Evolutionary conservation across 306 rosid genomes (phyloP), one percentile per base, ranked within the genome.

Genomic region (Bauhinia variegata): DNA sequence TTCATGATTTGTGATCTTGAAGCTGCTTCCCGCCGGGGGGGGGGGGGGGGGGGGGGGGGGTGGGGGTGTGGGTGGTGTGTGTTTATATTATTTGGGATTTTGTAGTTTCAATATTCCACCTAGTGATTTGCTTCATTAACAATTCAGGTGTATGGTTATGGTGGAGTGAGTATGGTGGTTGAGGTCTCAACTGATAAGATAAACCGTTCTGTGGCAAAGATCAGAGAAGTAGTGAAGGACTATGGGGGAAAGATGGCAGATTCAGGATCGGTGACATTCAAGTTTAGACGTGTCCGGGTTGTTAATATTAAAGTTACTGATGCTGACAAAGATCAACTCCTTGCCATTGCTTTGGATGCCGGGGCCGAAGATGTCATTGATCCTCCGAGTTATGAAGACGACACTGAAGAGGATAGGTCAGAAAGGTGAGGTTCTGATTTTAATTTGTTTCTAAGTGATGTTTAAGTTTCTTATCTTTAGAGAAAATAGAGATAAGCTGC

Each of bases 171-270:
- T 85, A 87, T 92, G 61, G 96, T 89, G 18, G 87, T 92, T 64
- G 96, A 93, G 83, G 98, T 87, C 67, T 83, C 88, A 65, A 89
- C 98, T 16, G 98, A 93, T 77, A 86, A 89, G 73, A 71, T 88
- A 75, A 78, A 82, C 58, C 89, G 97, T 39, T 89, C 97, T 13
- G 88, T 93, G 80, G 91, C 95, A 54, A 78, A 79, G 33, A 79
- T 89, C 41, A 88, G 97, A 71, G 97, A 93, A 65, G 93, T 93
- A 63, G 68, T 89, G 80, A 88, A 62, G 81, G 89, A 93, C 73
- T 86, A 65, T 60, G 98, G 97, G n/a, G 98, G 96, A 19, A 89
- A 93, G 84, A 89, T 92, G 98, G 96, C 96, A 14, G 96, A 92
- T 81, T 78, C 96, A 59, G 93, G 98, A 16, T 92, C 96, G 44